Base-by-base conservation (phyloP, 192 early-diverging fungal species). In the Mortierella alpina region DNA sequence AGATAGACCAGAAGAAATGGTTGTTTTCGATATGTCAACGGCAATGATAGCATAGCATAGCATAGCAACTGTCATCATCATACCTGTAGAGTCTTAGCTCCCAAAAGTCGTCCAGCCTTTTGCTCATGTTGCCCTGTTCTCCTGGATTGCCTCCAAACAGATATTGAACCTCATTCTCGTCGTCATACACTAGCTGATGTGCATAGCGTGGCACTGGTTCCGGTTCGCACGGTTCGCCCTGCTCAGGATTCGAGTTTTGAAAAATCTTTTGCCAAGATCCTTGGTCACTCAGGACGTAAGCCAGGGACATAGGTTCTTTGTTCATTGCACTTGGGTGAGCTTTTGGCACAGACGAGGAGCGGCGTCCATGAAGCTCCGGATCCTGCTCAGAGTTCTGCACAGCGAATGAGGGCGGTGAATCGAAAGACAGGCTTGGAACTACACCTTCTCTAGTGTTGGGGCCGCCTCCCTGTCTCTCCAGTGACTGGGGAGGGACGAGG, bases 121-220 rank as follows among this genome's bases (percentile, higher is more conserved):
- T 84, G 72, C 85, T 91, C 18, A 84, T 77, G 65, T 89, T 85
- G 22, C 70, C 83, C 15, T 63, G 71, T 44, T 94, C 93, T 6
- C 94, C 94, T 7, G 96, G 95, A 65, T 97, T 98, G 40, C 97
- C 97, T 11, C 97, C 97, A 89, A 99, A 99, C 72, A 99, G 72
- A 81, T 93, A 95, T 66, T 99, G 96, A 6, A 83, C 82, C 59
- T 90, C 88, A 9, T 87, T 85, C 18, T 73, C 75, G 7, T 73
- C 75, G 72, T 98, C 93, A 83, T 96, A 99, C 10, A 95, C 95
- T 77, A 96, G 84, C 73, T 98, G 95, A 68, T 97, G 95, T 0
- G 96, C 97, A 85, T 93, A 96, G 40, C 97, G 87, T n/a, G 97
- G 93, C 11, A 88, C 82, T 0, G 97, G 97, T 49, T 92, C 93